Conservation (phyloP, 345 rosid genomes). For the Mangifera indica region DNA sequence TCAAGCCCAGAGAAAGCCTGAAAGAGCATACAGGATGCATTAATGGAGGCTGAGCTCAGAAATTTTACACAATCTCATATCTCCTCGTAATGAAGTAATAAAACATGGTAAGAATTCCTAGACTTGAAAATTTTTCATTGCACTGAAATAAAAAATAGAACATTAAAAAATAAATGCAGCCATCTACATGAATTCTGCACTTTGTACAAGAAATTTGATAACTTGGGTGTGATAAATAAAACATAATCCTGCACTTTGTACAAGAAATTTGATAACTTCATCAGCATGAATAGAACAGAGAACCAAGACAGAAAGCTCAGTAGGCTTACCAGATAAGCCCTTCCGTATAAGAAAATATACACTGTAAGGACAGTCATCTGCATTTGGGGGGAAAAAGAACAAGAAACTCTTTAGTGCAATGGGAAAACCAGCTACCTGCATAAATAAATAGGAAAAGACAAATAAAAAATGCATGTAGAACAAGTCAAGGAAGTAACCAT, state of each 20-base stretch:
- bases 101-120: not conserved
- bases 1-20: conserved; percentile 99
- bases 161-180: not conserved
- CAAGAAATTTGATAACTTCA: not conserved
- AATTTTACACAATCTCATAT: not conserved
- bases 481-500: conserved; percentile 18
- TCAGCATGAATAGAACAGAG: not conserved
- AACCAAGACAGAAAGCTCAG: conserved; percentile 5
- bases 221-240: not conserved
- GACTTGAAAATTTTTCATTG: not conserved
- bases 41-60: not conserved
- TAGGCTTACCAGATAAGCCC: conserved; percentile 81
- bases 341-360: conserved; percentile 87
- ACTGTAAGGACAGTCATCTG: conserved; percentile 99
- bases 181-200: not conserved
- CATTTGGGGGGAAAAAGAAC: conserved; percentile 20
- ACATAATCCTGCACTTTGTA: not conserved
- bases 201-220: not conserved
- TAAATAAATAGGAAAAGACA: conserved; percentile 2
- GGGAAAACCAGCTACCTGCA: conserved; percentile 6
- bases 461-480: not conserved
- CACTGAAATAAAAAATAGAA: not conserved
- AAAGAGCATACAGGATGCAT: conserved; percentile 17
- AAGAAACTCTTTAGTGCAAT: conserved; percentile 25
- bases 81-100: not conserved